Conservation (phyloP, 257 asterid genomes). For the Cordia subcordata region DNA sequence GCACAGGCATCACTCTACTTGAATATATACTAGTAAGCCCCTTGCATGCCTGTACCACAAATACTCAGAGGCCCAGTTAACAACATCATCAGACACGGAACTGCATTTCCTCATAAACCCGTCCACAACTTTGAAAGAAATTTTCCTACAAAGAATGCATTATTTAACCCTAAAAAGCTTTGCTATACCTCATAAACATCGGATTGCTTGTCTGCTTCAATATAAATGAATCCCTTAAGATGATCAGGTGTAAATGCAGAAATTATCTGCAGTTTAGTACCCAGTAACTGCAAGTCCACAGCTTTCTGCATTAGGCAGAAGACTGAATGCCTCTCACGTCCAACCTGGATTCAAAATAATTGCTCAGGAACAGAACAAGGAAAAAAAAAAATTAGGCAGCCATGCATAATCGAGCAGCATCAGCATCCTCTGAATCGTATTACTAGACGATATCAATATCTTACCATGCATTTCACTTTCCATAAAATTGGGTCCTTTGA, state of each 20-base stretch:
- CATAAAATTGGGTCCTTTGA: conserved; percentile 60
- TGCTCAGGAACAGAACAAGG: conserved; percentile 14
- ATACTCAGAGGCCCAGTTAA: conserved; percentile 5
- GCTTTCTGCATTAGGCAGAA: conserved; percentile 93
- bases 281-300: conserved; percentile 58
- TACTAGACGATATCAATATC: conserved; percentile 1
- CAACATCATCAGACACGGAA: conserved; percentile 14
- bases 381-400: background rate
- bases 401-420: background rate
- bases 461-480: conserved; percentile 98
- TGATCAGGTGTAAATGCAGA: conserved; percentile 90
- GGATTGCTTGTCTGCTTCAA: conserved; percentile 77
- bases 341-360: conserved; percentile 48
- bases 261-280: conserved; percentile 66
- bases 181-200: conserved; percentile 73
- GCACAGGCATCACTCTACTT: conserved; percentile 55
- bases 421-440: background rate
- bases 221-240: conserved; percentile 63
- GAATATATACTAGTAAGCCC: conserved; percentile 67
- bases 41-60: conserved; percentile 63
- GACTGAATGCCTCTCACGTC: conserved; percentile 87
- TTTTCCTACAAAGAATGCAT: background rate
- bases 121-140: background rate
- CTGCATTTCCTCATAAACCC: background rate
- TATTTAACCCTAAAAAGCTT: background rate